phyloP scores from a whole-genome alignment of 1,284 basidiomycete species.

The Anthracocystis walkeri region DNA sequence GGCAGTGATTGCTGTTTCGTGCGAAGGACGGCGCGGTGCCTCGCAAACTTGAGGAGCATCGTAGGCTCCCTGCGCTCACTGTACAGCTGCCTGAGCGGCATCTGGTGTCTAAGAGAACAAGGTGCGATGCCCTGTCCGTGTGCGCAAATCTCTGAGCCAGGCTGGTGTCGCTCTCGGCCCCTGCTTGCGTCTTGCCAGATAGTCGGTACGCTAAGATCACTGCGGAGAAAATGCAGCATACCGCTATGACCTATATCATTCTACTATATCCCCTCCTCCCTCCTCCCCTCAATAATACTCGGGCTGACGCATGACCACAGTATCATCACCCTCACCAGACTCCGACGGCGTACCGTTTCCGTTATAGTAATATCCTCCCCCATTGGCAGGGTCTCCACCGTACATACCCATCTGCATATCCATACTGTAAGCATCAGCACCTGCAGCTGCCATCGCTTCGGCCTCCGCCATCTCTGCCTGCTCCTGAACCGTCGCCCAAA shows the following conservation, averaged over 20 bases:
- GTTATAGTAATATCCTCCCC: conserved; percentile 20
- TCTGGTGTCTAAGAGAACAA: too few relatives aligned
- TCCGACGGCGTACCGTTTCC: conserved; percentile 8
- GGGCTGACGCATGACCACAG: conserved; percentile 40
- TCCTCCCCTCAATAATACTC: conserved; percentile 33
- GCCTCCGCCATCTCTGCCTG: conserved; percentile 75
- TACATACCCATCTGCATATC: conserved; percentile 38
- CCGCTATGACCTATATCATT: background rate
- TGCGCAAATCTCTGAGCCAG: too few relatives aligned
- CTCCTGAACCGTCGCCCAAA: conserved; percentile 93
- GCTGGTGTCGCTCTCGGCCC: too few relatives aligned
- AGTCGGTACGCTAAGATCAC: too few relatives aligned
- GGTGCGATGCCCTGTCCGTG: too few relatives aligned
- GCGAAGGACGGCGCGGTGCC: too few relatives aligned
- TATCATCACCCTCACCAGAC: conserved; percentile 33
- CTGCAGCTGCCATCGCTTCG: conserved; percentile 45
- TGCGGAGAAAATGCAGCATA: too few relatives aligned
- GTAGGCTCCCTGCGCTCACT: too few relatives aligned
- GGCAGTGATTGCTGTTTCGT: too few relatives aligned
- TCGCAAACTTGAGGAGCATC: too few relatives aligned
- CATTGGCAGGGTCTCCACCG: conserved; percentile 6
- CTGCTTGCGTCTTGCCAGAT: too few relatives aligned
- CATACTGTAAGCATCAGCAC: conserved; percentile 26
- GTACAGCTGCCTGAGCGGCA: too few relatives aligned
- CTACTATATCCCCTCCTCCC: background rate